Evolutionary conservation across 352 stramenopile genomes (phyloP).

Genomic region (Pythium utonaiense): DNA sequence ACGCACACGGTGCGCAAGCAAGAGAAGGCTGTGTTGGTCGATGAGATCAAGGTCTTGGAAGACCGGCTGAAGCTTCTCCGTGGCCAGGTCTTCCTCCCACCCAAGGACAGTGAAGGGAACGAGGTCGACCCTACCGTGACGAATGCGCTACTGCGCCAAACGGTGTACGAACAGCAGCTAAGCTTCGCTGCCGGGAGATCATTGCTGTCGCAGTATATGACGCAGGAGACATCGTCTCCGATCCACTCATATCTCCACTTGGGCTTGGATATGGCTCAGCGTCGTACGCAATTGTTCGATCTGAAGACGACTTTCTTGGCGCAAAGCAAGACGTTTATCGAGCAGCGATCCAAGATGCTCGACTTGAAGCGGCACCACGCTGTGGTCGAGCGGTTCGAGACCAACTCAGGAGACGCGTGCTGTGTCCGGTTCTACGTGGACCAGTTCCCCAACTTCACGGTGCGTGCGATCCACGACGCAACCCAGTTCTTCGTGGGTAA

Average conservation of each 20-base stretch:
- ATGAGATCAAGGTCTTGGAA: slow-evolving; percentile 15
- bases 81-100: slow-evolving; percentile 19
- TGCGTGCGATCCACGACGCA: slow-evolving; percentile 50
- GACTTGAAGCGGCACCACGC: slow-evolving; percentile 36
- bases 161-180: slow-evolving; percentile 25
- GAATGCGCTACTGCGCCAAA: slow-evolving; percentile 15
- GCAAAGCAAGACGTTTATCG: slow-evolving; percentile 31
- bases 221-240: slow-evolving; percentile 10
- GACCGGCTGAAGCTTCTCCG: slow-evolving; percentile 15
- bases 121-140: slow-evolving; percentile 14
- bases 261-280: slow-evolving; percentile 25
- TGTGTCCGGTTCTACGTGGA: slow-evolving; percentile 47
- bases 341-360: slow-evolving; percentile 34
- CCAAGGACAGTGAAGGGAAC: slow-evolving; percentile 2
- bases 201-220: slow-evolving; percentile 21
- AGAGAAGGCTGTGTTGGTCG: slow-evolving; percentile 14
- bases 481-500: slow-evolving; percentile 55
- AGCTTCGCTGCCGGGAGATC: slow-evolving; percentile 17
- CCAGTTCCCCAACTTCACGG: slow-evolving; percentile 35
- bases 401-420: slow-evolving; percentile 41
- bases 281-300: slow-evolving; percentile 27
- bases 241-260: slow-evolving; percentile 35
- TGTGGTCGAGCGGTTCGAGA: slow-evolving; percentile 46
- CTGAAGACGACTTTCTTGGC: slow-evolving; percentile 31
- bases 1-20: slow-evolving; percentile 24